These are phyloP conservation scores for Claviceps africana DNA, from an alignment of 2,329 filamentous ascomycete species.

Conservation along the genomic window DNA sequence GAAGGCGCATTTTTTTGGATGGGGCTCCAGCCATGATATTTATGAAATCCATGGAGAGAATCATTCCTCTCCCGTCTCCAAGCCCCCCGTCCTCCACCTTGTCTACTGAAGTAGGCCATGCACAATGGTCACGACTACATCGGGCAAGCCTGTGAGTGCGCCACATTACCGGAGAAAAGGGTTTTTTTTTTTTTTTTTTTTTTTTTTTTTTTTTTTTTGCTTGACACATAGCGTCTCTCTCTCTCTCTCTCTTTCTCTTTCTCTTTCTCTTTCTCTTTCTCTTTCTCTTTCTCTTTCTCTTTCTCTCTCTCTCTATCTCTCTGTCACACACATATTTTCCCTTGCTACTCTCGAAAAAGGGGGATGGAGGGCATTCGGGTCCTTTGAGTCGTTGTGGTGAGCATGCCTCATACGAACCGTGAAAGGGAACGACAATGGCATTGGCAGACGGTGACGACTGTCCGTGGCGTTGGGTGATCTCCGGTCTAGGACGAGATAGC, in stretches of 20 bases:
- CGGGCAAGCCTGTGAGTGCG: neutral
- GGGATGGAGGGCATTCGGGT: neutral
- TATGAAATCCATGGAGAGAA: neutral
- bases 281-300: neutral
- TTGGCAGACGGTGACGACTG: neutral
- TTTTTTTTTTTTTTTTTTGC: neutral
- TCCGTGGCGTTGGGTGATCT: neutral
- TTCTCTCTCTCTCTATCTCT: neutral
- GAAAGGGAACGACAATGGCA: neutral
- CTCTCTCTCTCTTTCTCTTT: neutral
- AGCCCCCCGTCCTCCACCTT: neutral
- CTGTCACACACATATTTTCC: too few species aligned
- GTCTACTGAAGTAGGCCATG: neutral
- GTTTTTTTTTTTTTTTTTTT: neutral
- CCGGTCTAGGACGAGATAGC: neutral
- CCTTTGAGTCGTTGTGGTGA: neutral
- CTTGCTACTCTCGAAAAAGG: neutral
- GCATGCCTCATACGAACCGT: neutral
- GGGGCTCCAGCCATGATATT: neutral
- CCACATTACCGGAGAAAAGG: neutral
- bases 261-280: neutral
- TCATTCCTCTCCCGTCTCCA: too few species aligned
- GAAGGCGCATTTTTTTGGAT: neutral
- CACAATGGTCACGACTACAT: neutral
- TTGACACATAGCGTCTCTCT: neutral